Base-by-base conservation (phyloP, 352 stramenopile species). In the Nothophytophthora sp. region DNA sequence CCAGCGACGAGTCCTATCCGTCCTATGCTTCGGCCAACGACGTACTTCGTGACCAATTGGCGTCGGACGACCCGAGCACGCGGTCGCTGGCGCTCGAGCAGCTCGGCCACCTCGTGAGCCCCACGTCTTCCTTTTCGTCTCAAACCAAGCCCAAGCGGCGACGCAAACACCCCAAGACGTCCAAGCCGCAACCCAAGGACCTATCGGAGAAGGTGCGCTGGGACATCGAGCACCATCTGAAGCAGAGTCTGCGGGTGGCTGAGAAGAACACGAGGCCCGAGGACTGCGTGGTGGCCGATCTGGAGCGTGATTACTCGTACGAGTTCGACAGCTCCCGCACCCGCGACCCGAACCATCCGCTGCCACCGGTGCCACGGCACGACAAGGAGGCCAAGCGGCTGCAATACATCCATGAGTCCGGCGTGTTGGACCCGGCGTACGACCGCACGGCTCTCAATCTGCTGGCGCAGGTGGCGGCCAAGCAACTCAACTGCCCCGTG, bases 401-500 rank as follows among this genome's bases (percentile, higher is more conserved):
- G n/a, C 37, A 62, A 12, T 60, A 72, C 50, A 71, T 85, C n/a
- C 15, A 66, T 15, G 32, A 58, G 22, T 76, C 70, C 2, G 70
- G 64, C 1, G 63, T 80, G 22, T 29, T 85, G 20, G 50, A 64
- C 0, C 35, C 51, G 2, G 52, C 51, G 15, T 81, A 78, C 43
- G 73, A 85, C 46, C 73, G 49, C 20, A 27, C 56, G 12, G 73
- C 70, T 11, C 46, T 81, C 5, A 63, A 85, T 38, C 27, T 85
- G 45, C 33, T 85, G 3, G 73, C 73, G 10, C 52, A 80, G 39
- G 59, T 81, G 12, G 70, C 70, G 7, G 73, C 70, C 28, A 67
- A 74, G 49, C 63, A 66, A 29, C 50, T 86, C 35, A 76, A 79
- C 39, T 83, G 71, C 30, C 65, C 71, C 0, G 58, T 86, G 20